Percentiles rank a stretch among this genome's conserved stretches.
Conservation (phyloP, 2,329 filamentous ascomycete species). For the Trichophyton rubrum region DNA sequence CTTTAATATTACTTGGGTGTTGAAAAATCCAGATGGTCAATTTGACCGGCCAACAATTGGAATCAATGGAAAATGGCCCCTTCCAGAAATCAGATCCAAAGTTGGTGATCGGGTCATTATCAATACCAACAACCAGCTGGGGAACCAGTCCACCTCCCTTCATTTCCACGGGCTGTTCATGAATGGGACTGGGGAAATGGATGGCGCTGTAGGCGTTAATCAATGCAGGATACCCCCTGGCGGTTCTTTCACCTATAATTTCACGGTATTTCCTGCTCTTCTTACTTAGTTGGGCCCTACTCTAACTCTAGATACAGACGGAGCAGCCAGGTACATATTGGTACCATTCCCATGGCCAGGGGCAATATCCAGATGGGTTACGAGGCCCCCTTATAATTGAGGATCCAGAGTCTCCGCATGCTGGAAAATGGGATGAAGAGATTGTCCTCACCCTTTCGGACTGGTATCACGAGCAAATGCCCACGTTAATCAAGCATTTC, state of each 20-base stretch:
- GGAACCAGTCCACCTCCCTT: conserved; percentile 15
- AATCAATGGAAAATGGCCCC: conserved; percentile 9
- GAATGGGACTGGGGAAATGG: conserved; percentile 38
- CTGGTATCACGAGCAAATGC: conserved; percentile 53
- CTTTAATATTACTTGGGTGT: conserved; percentile 11
- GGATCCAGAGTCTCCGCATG: conserved; percentile 41
- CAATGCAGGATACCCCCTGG: conserved; percentile 28
- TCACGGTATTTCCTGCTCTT: not conserved
- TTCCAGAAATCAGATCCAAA: conserved; percentile 7
- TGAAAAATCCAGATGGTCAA: conserved; percentile 6
- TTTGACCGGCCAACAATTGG: conserved; percentile 9
- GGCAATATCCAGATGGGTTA: conserved; percentile 22
- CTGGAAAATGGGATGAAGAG: conserved; percentile 46
- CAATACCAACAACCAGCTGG: conserved; percentile 6
- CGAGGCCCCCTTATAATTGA: conserved; percentile 25
- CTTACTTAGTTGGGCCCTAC: not conserved
- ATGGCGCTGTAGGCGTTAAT: conserved; percentile 20
- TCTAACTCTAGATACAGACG: conserved; percentile 16
- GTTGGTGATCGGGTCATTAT: conserved; percentile 8
- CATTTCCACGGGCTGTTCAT: conserved; percentile 56
- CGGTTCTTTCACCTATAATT: conserved; percentile 20
- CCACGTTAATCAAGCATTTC: conserved; percentile 35
- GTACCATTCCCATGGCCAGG: conserved; percentile 23
- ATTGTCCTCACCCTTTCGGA: conserved; percentile 51
- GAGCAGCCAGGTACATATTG: conserved; percentile 21